Base-by-base conservation (phyloP, 441 rosid genomes). In the Eruca vesicaria region DNA sequence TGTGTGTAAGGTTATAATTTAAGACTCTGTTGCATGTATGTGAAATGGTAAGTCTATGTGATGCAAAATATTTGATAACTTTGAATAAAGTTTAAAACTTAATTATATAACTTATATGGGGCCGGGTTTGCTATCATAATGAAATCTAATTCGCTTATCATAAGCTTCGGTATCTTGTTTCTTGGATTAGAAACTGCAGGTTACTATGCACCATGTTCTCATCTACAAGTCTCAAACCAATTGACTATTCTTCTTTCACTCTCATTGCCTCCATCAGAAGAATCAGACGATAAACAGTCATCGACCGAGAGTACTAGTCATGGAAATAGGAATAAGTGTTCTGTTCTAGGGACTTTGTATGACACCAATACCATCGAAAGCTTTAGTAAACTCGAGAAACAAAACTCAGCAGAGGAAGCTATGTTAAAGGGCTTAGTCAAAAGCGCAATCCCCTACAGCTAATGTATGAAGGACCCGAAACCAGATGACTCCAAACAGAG, bases 181-280 rank as follows among this genome's bases (percentile, higher is more conserved):
- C n/a, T n/a, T n/a, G n/a, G n/a, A n/a, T n/a, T n/a, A n/a, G 48
- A 50, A 55, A 53, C 73, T 86, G 69, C 84, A 94, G 99, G 98
- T 80, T 95, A 88, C 83, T 89, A 73, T 76, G 98, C 93, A 6
- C 97, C 97, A 15, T 90, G 98, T 78, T 85, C 97, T 18, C 92
- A 95, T 82, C 71, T 85, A 36, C 95, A 86, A 77, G 87, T 90
- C 48, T 89, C 97, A 1, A 94, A 89, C 76, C 89, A 23, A n/a
- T n/a, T n/a, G n/a, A n/a, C n/a, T n/a, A n/a, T n/a, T 28, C 88
- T 95, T 58, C 82, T 88, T 1, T 81, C 90, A 2, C 98, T 89
- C 77, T 95, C 99, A 53, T 71, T 95, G 65, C 89, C 85, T 2
- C 16, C 19, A n/a, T 66, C 75, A n/a, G 82, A 84, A n/a, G n/a